Percentiles rank a stretch among this genome's conserved stretches.
Conservation (phyloP, 352 stramenopile species). For the Peronospora farinosa region DNA sequence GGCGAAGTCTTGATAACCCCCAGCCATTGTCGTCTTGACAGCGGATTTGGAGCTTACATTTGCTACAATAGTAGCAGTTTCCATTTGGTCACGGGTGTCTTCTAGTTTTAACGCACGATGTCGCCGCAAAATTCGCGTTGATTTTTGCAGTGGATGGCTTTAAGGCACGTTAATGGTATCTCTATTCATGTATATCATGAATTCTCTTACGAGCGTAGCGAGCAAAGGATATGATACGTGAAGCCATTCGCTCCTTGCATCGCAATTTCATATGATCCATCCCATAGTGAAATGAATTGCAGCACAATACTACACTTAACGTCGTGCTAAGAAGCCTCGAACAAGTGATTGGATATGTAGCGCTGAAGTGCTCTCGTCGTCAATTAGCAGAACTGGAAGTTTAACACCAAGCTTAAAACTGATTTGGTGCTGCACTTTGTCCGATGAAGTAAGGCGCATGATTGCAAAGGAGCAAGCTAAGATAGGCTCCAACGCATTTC, state of each 20-base stretch:
- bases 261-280: constrained; percentile 43
- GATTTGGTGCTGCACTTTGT: constrained; percentile 40
- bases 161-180: constrained; percentile 39
- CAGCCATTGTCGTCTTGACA: constrained; percentile 28
- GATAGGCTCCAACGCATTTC: constrained; percentile 18
- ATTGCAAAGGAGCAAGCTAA: constrained; percentile 11
- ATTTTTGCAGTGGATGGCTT: constrained; percentile 44
- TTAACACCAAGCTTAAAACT: constrained; percentile 32
- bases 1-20: too few species aligned
- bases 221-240: constrained; percentile 52
- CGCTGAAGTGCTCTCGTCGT: constrained; percentile 36
- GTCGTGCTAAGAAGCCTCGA: constrained; percentile 51
- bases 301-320: constrained; percentile 27
- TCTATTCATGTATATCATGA: constrained; percentile 42
- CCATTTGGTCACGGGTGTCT: constrained; percentile 42
- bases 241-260: constrained; percentile 48
- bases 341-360: constrained; percentile 44
- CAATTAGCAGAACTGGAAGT: constrained; percentile 28
- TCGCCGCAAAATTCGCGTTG: constrained; percentile 71
- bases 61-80: constrained; percentile 73
- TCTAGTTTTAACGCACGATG: constrained; percentile 49
- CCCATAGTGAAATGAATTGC: constrained; percentile 39
- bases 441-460: constrained; percentile 45
- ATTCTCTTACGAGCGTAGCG: constrained; percentile 58
- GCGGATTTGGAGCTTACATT: constrained; percentile 56